Conservation (phyloP, 1,284 basidiomycete genomes). For the Tilletiaria anomala region DNA sequence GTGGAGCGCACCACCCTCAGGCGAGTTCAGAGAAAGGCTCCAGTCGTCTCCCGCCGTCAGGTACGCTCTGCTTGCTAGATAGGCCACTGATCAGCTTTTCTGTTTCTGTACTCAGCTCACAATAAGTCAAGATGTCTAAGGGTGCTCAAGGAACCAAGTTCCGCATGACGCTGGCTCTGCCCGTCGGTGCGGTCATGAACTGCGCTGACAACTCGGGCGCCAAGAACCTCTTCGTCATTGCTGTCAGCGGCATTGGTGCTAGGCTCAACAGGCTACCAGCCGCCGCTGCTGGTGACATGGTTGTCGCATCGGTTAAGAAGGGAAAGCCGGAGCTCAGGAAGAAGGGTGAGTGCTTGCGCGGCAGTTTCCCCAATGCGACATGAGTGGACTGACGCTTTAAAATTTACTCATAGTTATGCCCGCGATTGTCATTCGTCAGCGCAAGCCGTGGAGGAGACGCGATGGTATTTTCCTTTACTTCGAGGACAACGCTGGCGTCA, state of each 20-base stretch:
- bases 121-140: slow-evolving; percentile 4
- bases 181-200: slow-evolving; percentile 95
- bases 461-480: slow-evolving; percentile 99
- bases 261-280: slow-evolving; percentile 94
- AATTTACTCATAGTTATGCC: slow-evolving; percentile 91
- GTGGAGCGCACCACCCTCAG: no score
- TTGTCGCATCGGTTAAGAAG: slow-evolving; percentile 98
- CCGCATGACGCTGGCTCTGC: slow-evolving; percentile 48
- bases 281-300: slow-evolving; percentile 96
- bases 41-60: no score
- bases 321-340: slow-evolving; percentile 99
- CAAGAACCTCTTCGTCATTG: slow-evolving; percentile 83
- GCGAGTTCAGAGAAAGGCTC: no score
- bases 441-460: slow-evolving; percentile 93
- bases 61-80: no score
- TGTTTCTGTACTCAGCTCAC: no score
- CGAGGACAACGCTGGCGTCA: slow-evolving; percentile 61
- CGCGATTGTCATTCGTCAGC: slow-evolving; percentile 88
- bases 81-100: no score
- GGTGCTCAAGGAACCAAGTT: slow-evolving; percentile 2
- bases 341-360: slow-evolving; percentile 64
- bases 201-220: slow-evolving; percentile 99
- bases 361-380: no score
- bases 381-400: slow-evolving; percentile 1
- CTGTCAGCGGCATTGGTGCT: slow-evolving; percentile 83